Base-by-base conservation (phyloP, 331 rosid genomes). In the Pyracantha coccinea region DNA sequence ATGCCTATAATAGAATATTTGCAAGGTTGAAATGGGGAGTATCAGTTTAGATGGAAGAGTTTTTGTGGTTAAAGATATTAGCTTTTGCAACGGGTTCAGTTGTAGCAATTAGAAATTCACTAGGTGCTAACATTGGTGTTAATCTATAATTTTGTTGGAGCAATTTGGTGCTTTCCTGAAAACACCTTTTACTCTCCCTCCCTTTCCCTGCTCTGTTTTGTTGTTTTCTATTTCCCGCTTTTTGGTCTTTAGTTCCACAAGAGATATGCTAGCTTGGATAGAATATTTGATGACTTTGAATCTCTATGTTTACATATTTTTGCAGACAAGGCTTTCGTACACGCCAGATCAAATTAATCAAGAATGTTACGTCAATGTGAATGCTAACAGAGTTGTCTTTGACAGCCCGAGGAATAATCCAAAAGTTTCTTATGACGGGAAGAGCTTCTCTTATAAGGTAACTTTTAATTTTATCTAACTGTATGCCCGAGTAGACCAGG, bases 391-490 rank as follows among this genome's bases (percentile, higher is more conserved):
- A 79, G 89, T 87, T 71, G 97, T 94, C 75, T 94, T 85, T 81
- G 96, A 94, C 25, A 94, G 83, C 85, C 68, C 90, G 83, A 89
- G 95, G 84, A 88, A 92, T 80, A 92, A 92, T 71, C 97, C 83
- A 5, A 94, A 94, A 89, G 97, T 94, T 29, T 61, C 81, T 72
- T 90, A 91, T 81, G 99, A 94, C 38, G 97, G 97, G 74, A 87
- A 79, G 70, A 89, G 91, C 50, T 92, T 91, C 74, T 87, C 97
- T 59, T 94, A 94, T 78, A 91, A 94, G 96, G 99, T 94, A 77
- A 74, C 47, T 69, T 72, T 78, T 76, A 27, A 47, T 24, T 23
- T 38, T 59, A 17, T 50, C 21, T 52, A 23, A 57, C 47, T 17
- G 54, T 74, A 28, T 70, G 52, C 75, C 59, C 6, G 17, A 14